Conservation (phyloP, 2,329 filamentous ascomycete species). For the Exophiala sp. region DNA sequence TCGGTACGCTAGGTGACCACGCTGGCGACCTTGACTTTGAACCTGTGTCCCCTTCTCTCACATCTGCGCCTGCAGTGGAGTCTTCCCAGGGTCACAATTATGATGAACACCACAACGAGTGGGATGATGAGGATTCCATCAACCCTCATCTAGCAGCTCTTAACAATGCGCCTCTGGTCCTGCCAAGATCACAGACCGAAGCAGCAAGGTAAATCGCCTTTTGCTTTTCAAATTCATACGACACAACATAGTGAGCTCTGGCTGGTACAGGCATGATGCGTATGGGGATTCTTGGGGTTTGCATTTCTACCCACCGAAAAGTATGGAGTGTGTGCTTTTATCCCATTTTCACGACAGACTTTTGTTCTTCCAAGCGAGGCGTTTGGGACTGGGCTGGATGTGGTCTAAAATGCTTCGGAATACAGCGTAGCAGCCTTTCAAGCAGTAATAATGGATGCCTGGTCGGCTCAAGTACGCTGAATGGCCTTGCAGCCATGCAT, state of each 20-base stretch:
- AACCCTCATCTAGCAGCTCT: constrained; percentile 12
- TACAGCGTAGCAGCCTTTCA: not conserved
- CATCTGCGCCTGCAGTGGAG: constrained; percentile 2
- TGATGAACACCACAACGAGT: constrained; percentile 2
- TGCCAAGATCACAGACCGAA: constrained; percentile 20
- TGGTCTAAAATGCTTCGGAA: not conserved
- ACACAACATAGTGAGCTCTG: not conserved
- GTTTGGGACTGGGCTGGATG: not conserved
- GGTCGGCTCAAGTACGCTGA: too few relatives aligned
- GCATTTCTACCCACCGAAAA: not conserved
- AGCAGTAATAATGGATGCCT: not conserved
- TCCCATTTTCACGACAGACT: not conserved
- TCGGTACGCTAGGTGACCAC: not conserved
- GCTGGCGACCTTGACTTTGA: not conserved
- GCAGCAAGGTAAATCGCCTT: constrained; percentile 14
- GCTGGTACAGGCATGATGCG: not conserved
- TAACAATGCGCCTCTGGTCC: constrained; percentile 10
- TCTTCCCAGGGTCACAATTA: not conserved
- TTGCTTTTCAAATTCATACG: not conserved
- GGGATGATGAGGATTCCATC: constrained; percentile 16
- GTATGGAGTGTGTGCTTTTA: not conserved
- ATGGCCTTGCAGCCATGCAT: not conserved
- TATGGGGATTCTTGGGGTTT: not conserved
- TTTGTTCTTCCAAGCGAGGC: constrained; percentile 1
- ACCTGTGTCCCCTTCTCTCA: not conserved